Percentiles rank a stretch among this genome's conserved stretches.
Evolutionary conservation across 768 basidiomycete genomes (phyloP).

Genomic region (Kwoniella botswanensis): DNA sequence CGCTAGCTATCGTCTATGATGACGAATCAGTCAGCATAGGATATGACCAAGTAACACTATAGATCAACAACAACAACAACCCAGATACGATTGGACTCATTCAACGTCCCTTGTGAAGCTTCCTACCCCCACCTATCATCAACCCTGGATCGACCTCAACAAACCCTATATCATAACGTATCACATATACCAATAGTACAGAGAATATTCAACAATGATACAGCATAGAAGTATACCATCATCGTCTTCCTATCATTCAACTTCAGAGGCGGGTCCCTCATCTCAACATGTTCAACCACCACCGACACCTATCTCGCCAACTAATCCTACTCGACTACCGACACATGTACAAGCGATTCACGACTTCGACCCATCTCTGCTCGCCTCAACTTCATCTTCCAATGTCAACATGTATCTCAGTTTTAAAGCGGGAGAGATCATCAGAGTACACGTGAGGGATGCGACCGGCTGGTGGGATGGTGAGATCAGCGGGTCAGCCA

Average conservation of each 20-base stretch:
- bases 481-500: constrained; percentile 70
- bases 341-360: constrained; percentile 71
- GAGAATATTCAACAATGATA: constrained; percentile 17
- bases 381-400: constrained; percentile 57
- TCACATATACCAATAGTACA: background rate
- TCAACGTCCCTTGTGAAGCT: background rate
- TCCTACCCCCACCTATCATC: background rate
- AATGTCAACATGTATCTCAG: constrained; percentile 75
- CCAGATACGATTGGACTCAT: background rate
- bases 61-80: background rate
- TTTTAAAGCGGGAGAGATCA: constrained; percentile 88
- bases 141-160: background rate
- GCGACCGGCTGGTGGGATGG: constrained; percentile 98
- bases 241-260: constrained; percentile 19
- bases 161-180: background rate
- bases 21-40: no score
- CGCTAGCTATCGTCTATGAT: no score
- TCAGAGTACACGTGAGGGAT: constrained; percentile 87
- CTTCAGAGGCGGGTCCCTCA: constrained; percentile 18
- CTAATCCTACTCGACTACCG: constrained; percentile 9
- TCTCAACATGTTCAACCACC: constrained; percentile 10
- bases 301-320: constrained; percentile 10
- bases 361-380: constrained; percentile 66
- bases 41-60: background rate
- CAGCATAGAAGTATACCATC: constrained; percentile 15